These are phyloP conservation scores for Podosphaera xanthii DNA, from an alignment of 2,329 filamentous ascomycete species.

Conservation along the genomic window DNA sequence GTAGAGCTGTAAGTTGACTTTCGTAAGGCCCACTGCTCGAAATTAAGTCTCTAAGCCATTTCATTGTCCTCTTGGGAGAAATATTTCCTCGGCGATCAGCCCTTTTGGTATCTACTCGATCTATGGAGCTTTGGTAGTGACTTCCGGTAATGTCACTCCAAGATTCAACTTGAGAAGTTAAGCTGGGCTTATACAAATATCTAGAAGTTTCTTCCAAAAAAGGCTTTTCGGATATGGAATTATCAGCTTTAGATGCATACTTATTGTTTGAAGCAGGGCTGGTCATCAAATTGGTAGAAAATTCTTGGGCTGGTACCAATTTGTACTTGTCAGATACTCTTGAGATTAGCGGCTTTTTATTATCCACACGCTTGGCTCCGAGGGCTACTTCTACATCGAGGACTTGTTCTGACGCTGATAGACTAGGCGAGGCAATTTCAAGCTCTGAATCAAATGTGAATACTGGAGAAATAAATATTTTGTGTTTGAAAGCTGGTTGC, in stretches of 20 bases:
- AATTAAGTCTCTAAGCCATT: conserved; percentile 13
- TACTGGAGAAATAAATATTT: not conserved
- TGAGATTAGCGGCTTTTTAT: not conserved
- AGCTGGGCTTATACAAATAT: conserved; percentile 3
- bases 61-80: conserved; percentile 6
- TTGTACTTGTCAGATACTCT: conserved; percentile 2
- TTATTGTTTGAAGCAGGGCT: conserved; percentile 4
- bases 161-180: conserved; percentile 6
- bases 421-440: not conserved
- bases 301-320: conserved; percentile 7
- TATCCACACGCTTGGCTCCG: not conserved
- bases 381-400: not conserved
- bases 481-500: not conserved
- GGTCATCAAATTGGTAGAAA: conserved; percentile 7
- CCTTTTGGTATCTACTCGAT: not conserved
- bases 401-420: not conserved
- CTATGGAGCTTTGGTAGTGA: not conserved
- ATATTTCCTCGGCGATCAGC: not conserved
- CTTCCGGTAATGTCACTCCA: conserved; percentile 1
- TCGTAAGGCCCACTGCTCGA: conserved; percentile 10
- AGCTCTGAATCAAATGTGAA: not conserved
- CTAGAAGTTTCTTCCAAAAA: conserved; percentile 3
- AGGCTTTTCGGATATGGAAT: not conserved
- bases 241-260: conserved; percentile 4
- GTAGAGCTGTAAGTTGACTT: conserved; percentile 12